phyloP scores from a whole-genome alignment of 495 filamentous ascomycete species.

The Oidiodendron maius region DNA sequence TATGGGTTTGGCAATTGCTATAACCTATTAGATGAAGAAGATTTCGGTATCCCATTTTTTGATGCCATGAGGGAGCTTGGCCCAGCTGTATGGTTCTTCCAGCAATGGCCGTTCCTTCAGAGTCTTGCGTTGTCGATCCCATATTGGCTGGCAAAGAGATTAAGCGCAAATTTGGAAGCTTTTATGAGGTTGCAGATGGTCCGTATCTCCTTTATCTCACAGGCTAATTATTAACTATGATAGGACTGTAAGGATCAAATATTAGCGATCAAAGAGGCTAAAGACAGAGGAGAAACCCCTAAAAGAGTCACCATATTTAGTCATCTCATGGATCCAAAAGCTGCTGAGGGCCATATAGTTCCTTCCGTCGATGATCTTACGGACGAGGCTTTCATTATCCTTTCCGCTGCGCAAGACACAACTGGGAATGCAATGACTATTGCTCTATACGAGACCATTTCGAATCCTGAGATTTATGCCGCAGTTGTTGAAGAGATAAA shows the following conservation, averaged over 20 bases:
- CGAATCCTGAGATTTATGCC: slow-evolving; percentile 22
- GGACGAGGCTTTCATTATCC: slow-evolving; percentile 29
- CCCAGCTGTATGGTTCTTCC: slow-evolving; percentile 5
- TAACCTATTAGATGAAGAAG: slow-evolving; percentile 17
- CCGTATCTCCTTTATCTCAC: neutral
- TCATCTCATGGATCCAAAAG: slow-evolving; percentile 20
- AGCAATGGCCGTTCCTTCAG: slow-evolving; percentile 8
- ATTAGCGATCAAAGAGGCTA: slow-evolving; percentile 2
- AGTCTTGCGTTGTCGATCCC: neutral
- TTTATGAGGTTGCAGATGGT: slow-evolving; percentile 14
- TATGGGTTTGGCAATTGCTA: slow-evolving; percentile 33
- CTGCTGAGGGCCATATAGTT: slow-evolving; percentile 7
- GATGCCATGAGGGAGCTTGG: slow-evolving; percentile 18
- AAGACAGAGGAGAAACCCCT: slow-evolving; percentile 20
- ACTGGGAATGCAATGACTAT: slow-evolving; percentile 31
- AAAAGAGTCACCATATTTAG: slow-evolving; percentile 26
- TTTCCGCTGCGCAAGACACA: slow-evolving; percentile 31
- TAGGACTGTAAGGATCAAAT: slow-evolving; percentile 3
- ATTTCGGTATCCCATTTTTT: slow-evolving; percentile 20
- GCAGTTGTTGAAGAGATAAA: slow-evolving; percentile 26
- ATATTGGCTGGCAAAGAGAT: neutral
- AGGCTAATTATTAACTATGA: neutral
- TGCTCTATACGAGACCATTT: slow-evolving; percentile 28
- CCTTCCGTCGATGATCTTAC: slow-evolving; percentile 17
- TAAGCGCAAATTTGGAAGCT: slow-evolving; percentile 1